phyloP scores from a whole-genome alignment of 2,329 filamentous ascomycete genomes.

The Diaporthe sp. region DNA sequence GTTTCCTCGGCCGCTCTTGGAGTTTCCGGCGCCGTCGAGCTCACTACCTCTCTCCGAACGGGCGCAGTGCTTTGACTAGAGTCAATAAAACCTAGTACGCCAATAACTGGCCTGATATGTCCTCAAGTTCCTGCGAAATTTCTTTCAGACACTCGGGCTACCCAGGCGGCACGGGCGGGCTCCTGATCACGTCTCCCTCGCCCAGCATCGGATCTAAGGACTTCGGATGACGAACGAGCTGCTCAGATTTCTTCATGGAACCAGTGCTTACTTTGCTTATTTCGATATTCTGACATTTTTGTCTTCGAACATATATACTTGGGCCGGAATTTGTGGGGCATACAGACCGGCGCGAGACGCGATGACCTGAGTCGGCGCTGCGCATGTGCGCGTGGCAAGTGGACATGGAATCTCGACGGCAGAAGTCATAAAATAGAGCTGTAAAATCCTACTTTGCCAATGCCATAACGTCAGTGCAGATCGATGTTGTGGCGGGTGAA shows the following conservation, averaged over 20 bases:
- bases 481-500: too few species aligned
- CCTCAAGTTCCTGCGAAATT: neutral
- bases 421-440: too few species aligned
- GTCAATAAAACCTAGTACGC: accelerated
- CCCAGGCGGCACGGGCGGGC: neutral
- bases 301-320: neutral
- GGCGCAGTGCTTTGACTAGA: neutral
- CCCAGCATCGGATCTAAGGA: neutral
- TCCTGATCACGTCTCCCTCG: neutral
- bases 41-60: too few species aligned
- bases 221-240: neutral
- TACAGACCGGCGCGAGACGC: neutral
- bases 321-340: neutral
- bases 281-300: neutral
- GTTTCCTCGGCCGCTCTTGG: neutral
- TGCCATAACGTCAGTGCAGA: too few species aligned
- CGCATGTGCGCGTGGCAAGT: too few species aligned
- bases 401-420: too few species aligned
- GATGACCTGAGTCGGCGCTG: too few species aligned
- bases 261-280: accelerated
- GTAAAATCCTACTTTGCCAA: too few species aligned
- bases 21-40: neutral
- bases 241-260: neutral
- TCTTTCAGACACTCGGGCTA: slow-evolving; percentile 13
- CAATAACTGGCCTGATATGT: accelerated